Evolutionary conservation across 176 grass and related monocot genomes (phyloP).

Genomic region (Zizania latifolia): DNA sequence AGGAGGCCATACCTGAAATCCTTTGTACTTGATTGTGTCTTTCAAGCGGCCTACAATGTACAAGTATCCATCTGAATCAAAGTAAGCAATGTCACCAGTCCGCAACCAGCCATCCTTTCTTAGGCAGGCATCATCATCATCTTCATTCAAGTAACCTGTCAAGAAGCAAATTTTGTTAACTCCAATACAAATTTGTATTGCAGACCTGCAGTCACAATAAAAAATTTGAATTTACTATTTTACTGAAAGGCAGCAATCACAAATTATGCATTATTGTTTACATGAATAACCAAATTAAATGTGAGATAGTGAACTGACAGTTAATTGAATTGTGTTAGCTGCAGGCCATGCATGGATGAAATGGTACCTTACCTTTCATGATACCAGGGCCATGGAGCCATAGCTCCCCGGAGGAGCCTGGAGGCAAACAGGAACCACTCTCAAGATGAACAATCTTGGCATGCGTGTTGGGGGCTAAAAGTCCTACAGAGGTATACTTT

Average conservation of each 20-base stretch:
- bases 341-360: not conserved
- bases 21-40: slow-evolving; percentile 94
- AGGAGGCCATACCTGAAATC: slow-evolving; percentile 74
- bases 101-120: slow-evolving; percentile 53
- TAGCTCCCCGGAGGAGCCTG: slow-evolving; percentile 62
- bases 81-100: slow-evolving; percentile 80
- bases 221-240: no score
- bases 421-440: slow-evolving; percentile 56
- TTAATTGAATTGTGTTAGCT: not conserved
- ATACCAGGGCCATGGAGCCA: slow-evolving; percentile 72
- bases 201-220: no score
- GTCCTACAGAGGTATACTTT: slow-evolving; percentile 69
- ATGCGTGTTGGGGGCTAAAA: slow-evolving; percentile 83
- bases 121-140: slow-evolving; percentile 23
- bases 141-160: slow-evolving; percentile 78
- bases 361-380: slow-evolving; percentile 67
- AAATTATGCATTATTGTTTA: no score
- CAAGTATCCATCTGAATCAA: slow-evolving; percentile 80
- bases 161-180: slow-evolving; percentile 9
- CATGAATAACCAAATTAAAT: not conserved
- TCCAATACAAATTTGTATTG: slow-evolving; percentile 4
- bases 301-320: not conserved
- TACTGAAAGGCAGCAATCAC: no score
- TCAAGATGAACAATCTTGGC: slow-evolving; percentile 68
- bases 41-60: slow-evolving; percentile 80